Evolutionary conservation across 2,329 filamentous ascomycete genomes (phyloP).

Genomic region (Diplodia sapinea): DNA sequence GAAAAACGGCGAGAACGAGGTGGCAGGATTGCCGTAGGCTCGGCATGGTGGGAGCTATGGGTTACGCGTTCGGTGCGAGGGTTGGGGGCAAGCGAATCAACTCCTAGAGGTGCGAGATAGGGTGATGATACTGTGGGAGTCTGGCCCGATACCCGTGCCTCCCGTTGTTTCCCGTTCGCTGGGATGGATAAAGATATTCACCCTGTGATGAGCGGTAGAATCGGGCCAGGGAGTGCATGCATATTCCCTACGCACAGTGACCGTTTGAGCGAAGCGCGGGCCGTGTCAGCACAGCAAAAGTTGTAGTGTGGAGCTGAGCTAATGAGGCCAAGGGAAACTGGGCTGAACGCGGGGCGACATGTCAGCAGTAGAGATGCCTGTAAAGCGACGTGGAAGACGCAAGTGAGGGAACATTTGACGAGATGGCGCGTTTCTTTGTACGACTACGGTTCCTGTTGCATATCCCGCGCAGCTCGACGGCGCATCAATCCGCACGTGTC

Average conservation of each 20-base stretch:
- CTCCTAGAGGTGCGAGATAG: slow-evolving; percentile 6
- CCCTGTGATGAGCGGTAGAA: slow-evolving; percentile 16
- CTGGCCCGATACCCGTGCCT: slow-evolving; percentile 24
- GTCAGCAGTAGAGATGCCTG: slow-evolving; percentile 13
- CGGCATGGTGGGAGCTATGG: not conserved
- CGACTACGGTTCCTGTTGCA: slow-evolving; percentile 10
- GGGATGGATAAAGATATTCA: not conserved
- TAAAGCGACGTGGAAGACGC: not conserved
- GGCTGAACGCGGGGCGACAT: slow-evolving; percentile 28
- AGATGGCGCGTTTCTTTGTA: slow-evolving; percentile 5
- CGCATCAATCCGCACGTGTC: slow-evolving; percentile 1
- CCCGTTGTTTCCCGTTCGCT: slow-evolving; percentile 17
- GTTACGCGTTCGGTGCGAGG: slow-evolving; percentile 14
- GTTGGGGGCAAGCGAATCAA: slow-evolving; percentile 9
- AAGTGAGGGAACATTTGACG: slow-evolving; percentile 2
- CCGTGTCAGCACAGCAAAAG: slow-evolving; percentile 38
- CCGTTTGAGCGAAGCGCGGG: slow-evolving; percentile 3
- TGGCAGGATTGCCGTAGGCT: not conserved
- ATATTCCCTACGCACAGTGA: slow-evolving; percentile 1
- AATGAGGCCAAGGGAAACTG: slow-evolving; percentile 32
- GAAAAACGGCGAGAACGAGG: slow-evolving; percentile 16
- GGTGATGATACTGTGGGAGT: slow-evolving; percentile 17
- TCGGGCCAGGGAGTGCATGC: slow-evolving; percentile 19
- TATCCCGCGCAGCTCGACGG: not conserved
- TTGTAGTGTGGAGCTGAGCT: slow-evolving; percentile 34